Evolutionary conservation across 192 early-diverging fungal species (phyloP), one percentile per base, ranked within the genome.

Genomic region (Backusella parvicylindrica): DNA sequence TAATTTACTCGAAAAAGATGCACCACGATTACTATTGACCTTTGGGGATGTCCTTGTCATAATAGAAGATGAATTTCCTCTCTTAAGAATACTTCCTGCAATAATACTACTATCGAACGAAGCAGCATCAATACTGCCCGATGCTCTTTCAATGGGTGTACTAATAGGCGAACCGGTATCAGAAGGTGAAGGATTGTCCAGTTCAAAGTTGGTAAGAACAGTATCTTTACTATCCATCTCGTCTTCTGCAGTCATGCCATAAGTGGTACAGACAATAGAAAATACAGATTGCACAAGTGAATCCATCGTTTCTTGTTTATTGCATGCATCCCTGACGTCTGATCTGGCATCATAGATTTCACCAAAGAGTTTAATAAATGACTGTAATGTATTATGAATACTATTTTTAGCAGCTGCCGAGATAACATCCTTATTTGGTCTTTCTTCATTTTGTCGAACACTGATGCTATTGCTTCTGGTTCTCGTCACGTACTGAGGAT

Each of bases 231-330:
- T 74, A 64, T 83, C 71, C 41, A 88, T 67, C 50, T 88, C 88
- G 3, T 65, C 67, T 38, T 87, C 86, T 5, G 79, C 78, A 1
- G 78, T 78, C 60, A 86, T 71, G 13, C 72, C 75, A 64, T 84
- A 84, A 31, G 75, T 78, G 16, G 78, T 72, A 47, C 84, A 88
- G 5, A 89, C 82, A 16, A 89, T 77, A 9, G 77, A 80, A 73
- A 91, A 92, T 7, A 90, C 23, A 32, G 85, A 82, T 30, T 79
- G 73, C 9, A 90, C 78, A 18, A 91, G 67, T 13, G 73, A 75
- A 47, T 89, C 89, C 56, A 89, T 75, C n/a, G 82, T 77, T n/a
- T 91, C 90, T 15, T 76, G 77, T 5, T 76, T 86, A 12, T 67
- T 70, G 50, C 87, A 85, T 30, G 79, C 76, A 21, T 90, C 89